phyloP scores from a whole-genome alignment of 164 flowering plant genomes.

The Chimonanthus praecox region DNA sequence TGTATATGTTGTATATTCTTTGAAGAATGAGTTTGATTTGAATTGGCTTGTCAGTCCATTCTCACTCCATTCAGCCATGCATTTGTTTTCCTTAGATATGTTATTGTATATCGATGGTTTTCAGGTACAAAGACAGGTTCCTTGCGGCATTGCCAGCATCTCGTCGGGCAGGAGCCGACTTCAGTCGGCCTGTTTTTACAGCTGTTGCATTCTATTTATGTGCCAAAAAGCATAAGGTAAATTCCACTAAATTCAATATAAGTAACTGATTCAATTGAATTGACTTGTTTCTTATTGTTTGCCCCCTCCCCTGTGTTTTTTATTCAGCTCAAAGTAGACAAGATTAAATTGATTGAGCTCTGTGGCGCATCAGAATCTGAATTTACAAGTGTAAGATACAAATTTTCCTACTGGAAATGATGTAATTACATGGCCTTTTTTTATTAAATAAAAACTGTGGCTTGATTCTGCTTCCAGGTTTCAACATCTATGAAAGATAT shows the following conservation, averaged over 20 bases:
- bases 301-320: no score
- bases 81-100: no score
- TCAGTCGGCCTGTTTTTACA: constrained; percentile 72
- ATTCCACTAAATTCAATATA: neutral
- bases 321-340: constrained; percentile 54
- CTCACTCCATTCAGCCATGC: no score
- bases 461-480: constrained; percentile 37
- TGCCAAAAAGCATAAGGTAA: constrained; percentile 77
- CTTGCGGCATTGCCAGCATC: constrained; percentile 64
- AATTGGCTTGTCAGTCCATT: no score
- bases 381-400: constrained; percentile 59
- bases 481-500: constrained; percentile 79
- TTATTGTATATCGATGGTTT: neutral
- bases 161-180: constrained; percentile 65
- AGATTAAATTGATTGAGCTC: constrained; percentile 78
- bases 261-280: no score
- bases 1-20: no score
- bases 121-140: constrained; percentile 77
- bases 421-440: no score
- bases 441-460: no score
- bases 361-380: constrained; percentile 89
- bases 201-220: constrained; percentile 84
- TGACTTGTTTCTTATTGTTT: no score
- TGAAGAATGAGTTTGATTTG: no score
- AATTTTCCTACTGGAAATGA: no score